Conservation (phyloP, 169 alveolate genomes). For the Perkinsus chesapeaki region DNA sequence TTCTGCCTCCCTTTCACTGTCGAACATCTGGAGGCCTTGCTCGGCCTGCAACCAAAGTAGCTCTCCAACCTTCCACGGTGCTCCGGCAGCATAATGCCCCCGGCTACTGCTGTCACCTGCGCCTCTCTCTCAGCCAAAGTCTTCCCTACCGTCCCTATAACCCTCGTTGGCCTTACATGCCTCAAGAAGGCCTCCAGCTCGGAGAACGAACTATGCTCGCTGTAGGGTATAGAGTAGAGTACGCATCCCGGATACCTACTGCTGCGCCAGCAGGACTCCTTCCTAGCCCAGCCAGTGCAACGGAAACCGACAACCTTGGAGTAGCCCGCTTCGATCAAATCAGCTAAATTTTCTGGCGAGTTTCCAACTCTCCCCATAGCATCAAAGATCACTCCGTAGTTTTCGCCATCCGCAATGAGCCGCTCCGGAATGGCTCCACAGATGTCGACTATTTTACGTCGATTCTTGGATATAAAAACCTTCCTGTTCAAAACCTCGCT, state of each 20-base stretch:
- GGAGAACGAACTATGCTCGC: background rate
- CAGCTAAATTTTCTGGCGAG: background rate
- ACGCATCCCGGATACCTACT: background rate
- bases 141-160: background rate
- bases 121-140: background rate
- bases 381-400: background rate
- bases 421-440: background rate
- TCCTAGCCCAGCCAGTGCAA: background rate
- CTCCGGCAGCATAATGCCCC: background rate
- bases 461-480: background rate
- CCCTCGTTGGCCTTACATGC: background rate
- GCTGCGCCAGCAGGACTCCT: background rate
- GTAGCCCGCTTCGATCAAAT: background rate
- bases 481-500: background rate
- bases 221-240: background rate
- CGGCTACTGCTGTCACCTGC: background rate
- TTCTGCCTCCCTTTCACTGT: no score
- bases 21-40: background rate
- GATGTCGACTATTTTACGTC: background rate
- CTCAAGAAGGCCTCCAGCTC: background rate
- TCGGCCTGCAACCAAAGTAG: background rate
- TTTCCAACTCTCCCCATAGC: background rate
- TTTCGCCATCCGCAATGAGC: background rate
- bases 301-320: background rate
- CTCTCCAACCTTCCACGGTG: background rate